Evolutionary conservation across 371 early-diverging fungal species (phyloP).

Genomic region (Nosema muscidifuracis): DNA sequence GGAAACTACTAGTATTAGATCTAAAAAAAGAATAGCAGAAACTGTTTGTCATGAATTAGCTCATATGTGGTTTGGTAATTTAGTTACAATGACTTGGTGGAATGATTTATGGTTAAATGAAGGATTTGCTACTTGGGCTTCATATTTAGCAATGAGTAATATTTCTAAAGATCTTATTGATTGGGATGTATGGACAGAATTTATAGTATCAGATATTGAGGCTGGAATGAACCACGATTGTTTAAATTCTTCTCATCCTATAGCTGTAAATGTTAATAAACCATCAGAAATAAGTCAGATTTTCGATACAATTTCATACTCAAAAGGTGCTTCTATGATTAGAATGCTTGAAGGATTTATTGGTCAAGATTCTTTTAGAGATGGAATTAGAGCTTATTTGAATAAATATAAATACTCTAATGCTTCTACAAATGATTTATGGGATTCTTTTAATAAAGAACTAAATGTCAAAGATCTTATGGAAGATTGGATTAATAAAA

Average conservation of each 20-base stretch:
- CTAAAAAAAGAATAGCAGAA: constrained; percentile 72
- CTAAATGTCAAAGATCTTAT: constrained; percentile 71
- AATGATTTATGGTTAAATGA: constrained; percentile 86
- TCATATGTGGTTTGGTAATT: constrained; percentile 89
- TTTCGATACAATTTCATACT: constrained; percentile 71
- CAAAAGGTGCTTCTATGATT: constrained; percentile 80
- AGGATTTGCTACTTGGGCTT: constrained; percentile 87
- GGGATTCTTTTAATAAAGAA: constrained; percentile 68
- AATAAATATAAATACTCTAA: constrained; percentile 72
- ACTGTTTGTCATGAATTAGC: constrained; percentile 83
- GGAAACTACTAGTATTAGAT: constrained; percentile 65
- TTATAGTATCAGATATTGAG: constrained; percentile 68
- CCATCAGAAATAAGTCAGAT: constrained; percentile 72
- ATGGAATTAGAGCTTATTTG: constrained; percentile 72
- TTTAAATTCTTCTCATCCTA: constrained; percentile 76
- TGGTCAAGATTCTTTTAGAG: constrained; percentile 65
- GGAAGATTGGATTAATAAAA: constrained; percentile 73
- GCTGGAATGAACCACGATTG: constrained; percentile 70
- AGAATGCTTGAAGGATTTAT: constrained; percentile 77
- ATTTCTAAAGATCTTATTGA: constrained; percentile 65
- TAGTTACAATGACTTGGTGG: constrained; percentile 82
- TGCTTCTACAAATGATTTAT: constrained; percentile 74
- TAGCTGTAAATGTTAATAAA: constrained; percentile 73
- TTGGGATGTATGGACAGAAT: constrained; percentile 63
- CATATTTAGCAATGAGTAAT: constrained; percentile 71